Evolutionary conservation across 1,284 basidiomycete genomes (phyloP).

Genomic region (Ustilago sp.): DNA sequence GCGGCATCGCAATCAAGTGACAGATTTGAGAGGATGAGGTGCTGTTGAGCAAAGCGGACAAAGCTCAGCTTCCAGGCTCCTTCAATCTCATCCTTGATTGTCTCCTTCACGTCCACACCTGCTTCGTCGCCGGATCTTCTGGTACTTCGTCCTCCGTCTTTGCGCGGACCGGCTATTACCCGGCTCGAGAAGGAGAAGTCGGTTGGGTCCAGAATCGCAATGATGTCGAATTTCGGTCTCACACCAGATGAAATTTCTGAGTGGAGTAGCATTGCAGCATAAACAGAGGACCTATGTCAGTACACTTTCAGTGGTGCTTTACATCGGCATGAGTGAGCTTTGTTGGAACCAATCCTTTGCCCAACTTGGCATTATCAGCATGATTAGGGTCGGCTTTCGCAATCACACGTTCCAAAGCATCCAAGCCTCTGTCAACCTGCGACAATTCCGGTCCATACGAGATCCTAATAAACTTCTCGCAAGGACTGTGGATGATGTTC

Average conservation of each 20-base stretch:
- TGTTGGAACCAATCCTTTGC: conserved; percentile 41
- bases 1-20: neutral
- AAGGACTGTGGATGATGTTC: conserved; percentile 85
- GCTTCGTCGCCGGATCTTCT: too few species aligned
- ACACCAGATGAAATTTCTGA: neutral
- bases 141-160: too few species aligned
- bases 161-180: too few species aligned
- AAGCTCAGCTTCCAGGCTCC: too few species aligned
- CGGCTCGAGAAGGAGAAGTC: too few species aligned
- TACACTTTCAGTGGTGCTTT: conserved; percentile 13
- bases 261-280: neutral
- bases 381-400: conserved; percentile 74
- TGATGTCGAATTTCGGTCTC: too few species aligned
- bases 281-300: neutral
- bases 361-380: conserved; percentile 70
- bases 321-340: conserved; percentile 32
- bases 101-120: too few species aligned
- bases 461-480: conserved; percentile 64
- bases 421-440: conserved; percentile 82
- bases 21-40: too few species aligned
- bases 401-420: conserved; percentile 84
- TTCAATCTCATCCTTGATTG: too few species aligned
- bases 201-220: too few species aligned
- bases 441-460: conserved; percentile 86
- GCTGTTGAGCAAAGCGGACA: too few species aligned